Evolutionary conservation across 441 rosid genomes (phyloP).

Genomic region (Gossypium schwendimanii): DNA sequence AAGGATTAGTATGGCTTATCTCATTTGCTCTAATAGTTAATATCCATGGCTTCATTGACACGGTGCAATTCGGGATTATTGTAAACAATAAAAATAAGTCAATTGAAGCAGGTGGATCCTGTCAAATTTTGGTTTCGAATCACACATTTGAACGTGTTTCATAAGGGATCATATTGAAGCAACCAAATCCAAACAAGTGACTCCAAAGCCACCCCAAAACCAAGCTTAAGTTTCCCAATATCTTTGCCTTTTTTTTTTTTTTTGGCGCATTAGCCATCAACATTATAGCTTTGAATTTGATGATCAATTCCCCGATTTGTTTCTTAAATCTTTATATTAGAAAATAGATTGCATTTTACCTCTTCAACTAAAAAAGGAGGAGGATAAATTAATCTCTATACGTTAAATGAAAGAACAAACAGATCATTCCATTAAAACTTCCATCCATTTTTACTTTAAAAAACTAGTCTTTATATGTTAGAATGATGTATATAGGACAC

Average conservation of each 20-base stretch:
- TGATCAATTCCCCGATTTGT: background rate
- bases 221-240: background rate
- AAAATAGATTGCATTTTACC: no score
- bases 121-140: constrained; percentile 2
- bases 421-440: no score
- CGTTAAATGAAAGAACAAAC: no score
- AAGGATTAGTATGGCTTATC: background rate
- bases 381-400: rapidly evolving
- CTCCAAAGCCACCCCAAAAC: constrained; percentile 23
- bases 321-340: background rate
- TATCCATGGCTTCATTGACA: constrained; percentile 13
- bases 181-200: constrained; percentile 10
- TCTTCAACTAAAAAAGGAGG: no score
- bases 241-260: background rate
- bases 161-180: background rate
- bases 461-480: no score
- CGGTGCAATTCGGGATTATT: background rate
- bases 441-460: no score
- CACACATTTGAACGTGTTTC: background rate
- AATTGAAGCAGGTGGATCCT: constrained; percentile 20
- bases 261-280: background rate
- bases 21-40: background rate
- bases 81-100: background rate
- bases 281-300: background rate
- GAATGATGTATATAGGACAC: no score